phyloP scores from a whole-genome alignment of 805 yeast species.

The Ogataea thermomethanolica region DNA sequence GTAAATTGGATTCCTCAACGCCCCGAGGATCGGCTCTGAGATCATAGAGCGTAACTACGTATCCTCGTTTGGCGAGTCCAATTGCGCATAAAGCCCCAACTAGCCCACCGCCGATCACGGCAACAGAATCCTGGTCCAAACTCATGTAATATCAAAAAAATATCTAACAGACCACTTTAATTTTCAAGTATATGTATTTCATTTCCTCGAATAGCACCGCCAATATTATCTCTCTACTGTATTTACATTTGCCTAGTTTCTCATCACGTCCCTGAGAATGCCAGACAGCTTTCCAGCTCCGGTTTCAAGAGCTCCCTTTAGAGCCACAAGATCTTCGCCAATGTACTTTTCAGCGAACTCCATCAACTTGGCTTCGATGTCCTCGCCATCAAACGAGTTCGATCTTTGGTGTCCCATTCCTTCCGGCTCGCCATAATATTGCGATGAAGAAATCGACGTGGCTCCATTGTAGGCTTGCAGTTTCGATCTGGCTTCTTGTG shows the following conservation, averaged over 20 bases:
- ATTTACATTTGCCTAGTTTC: constrained; percentile 27
- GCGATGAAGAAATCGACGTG: constrained; percentile 83
- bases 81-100: constrained; percentile 85
- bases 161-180: background rate
- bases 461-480: constrained; percentile 82
- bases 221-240: constrained; percentile 3
- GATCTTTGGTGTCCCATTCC: constrained; percentile 28
- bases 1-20: constrained; percentile 31
- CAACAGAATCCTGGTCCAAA: constrained; percentile 38
- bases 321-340: constrained; percentile 80
- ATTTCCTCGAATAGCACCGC: constrained; percentile 1
- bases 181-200: constrained; percentile 1
- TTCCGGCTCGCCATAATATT: constrained; percentile 74
- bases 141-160: background rate
- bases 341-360: constrained; percentile 67
- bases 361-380: constrained; percentile 50
- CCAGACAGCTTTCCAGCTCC: constrained; percentile 90
- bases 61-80: constrained; percentile 73
- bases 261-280: constrained; percentile 80
- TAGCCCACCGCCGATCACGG: constrained; percentile 83
- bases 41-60: constrained; percentile 69
- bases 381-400: constrained; percentile 35
- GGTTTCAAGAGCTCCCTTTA: constrained; percentile 88
- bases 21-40: constrained; percentile 63
- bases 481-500: constrained; percentile 77